phyloP scores from a whole-genome alignment of 2,329 filamentous ascomycete genomes.

The Mycogone perniciosa region DNA sequence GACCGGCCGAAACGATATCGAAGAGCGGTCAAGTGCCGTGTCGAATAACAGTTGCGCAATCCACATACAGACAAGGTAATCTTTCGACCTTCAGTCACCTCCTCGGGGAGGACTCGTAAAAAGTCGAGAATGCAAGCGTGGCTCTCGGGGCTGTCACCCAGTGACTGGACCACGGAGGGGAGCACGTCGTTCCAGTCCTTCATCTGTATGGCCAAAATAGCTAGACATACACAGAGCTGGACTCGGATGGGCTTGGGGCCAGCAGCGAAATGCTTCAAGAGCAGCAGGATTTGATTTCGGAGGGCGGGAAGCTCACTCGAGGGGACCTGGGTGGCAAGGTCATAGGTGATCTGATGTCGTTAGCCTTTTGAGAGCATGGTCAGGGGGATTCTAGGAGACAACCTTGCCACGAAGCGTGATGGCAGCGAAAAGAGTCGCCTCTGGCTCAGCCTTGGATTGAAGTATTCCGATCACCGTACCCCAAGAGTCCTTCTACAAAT shows the following conservation, averaged over 20 bases:
- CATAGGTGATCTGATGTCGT: slow-evolving; percentile 76
- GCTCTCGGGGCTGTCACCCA: slow-evolving; percentile 70
- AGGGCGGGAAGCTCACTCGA: slow-evolving; percentile 67
- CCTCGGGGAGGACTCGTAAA: slow-evolving; percentile 91
- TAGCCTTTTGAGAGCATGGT: neutral
- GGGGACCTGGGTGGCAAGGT: slow-evolving; percentile 78
- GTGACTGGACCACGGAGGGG: slow-evolving; percentile 67
- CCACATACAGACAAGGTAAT: slow-evolving; percentile 97
- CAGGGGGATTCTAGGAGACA: neutral
- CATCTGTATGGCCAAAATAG: slow-evolving; percentile 95
- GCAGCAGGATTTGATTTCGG: slow-evolving; percentile 74
- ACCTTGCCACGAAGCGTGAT: slow-evolving; percentile 99
- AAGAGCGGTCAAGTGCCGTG: slow-evolving; percentile 26
- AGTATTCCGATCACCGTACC: slow-evolving; percentile 79
- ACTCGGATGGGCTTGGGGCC: slow-evolving; percentile 82
- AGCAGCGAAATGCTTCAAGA: slow-evolving; percentile 73
- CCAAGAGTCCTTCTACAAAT: slow-evolving; percentile 79
- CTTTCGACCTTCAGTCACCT: slow-evolving; percentile 98
- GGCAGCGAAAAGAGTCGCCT: slow-evolving; percentile 90
- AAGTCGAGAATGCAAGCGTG: slow-evolving; percentile 91
- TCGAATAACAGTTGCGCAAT: slow-evolving; percentile 45
- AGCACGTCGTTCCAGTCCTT: slow-evolving; percentile 91
- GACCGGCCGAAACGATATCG: slow-evolving; percentile 31
- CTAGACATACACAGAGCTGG: slow-evolving; percentile 90
- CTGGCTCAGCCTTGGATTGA: slow-evolving; percentile 71